Evolutionary conservation across 2,329 filamentous ascomycete species (phyloP).

Genomic region (Colletotrichum sp.): DNA sequence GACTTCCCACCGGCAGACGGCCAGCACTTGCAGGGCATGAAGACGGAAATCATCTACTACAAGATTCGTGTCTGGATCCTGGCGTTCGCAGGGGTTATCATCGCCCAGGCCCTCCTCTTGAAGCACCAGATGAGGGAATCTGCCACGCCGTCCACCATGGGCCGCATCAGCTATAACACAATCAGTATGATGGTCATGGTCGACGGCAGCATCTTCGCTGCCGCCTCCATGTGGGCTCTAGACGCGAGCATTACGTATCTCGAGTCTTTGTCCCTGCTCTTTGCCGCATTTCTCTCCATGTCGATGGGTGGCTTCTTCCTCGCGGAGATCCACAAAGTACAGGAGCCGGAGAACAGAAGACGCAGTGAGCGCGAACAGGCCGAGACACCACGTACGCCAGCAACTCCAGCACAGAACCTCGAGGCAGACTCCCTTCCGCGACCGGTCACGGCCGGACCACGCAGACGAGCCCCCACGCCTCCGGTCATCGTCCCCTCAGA

Average conservation of each 20-base stretch:
- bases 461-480: slow-evolving; percentile 31
- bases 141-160: slow-evolving; percentile 70
- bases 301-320: slow-evolving; percentile 63
- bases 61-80: slow-evolving; percentile 65
- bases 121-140: slow-evolving; percentile 70
- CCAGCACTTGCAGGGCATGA: slow-evolving; percentile 63
- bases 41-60: slow-evolving; percentile 63
- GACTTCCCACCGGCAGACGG: slow-evolving; percentile 54
- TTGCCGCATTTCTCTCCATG: slow-evolving; percentile 59
- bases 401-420: slow-evolving; percentile 27
- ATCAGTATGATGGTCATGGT: slow-evolving; percentile 66
- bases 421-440: slow-evolving; percentile 39
- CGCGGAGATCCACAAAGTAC: slow-evolving; percentile 64
- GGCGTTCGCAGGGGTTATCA: slow-evolving; percentile 58
- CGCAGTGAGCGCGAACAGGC: slow-evolving; percentile 36
- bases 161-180: slow-evolving; percentile 69
- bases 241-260: slow-evolving; percentile 61
- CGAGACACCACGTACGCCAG: slow-evolving; percentile 26
- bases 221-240: slow-evolving; percentile 60
- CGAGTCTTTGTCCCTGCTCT: slow-evolving; percentile 59
- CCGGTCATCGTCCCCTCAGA: slow-evolving; percentile 68
- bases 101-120: slow-evolving; percentile 65
- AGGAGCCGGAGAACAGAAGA: slow-evolving; percentile 59
- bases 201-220: slow-evolving; percentile 64
- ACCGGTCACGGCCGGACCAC: slow-evolving; percentile 40